These are phyloP conservation scores for Coemansia sp. DNA, from an alignment of 192 early-diverging fungal genomes.

Conservation along the genomic window DNA sequence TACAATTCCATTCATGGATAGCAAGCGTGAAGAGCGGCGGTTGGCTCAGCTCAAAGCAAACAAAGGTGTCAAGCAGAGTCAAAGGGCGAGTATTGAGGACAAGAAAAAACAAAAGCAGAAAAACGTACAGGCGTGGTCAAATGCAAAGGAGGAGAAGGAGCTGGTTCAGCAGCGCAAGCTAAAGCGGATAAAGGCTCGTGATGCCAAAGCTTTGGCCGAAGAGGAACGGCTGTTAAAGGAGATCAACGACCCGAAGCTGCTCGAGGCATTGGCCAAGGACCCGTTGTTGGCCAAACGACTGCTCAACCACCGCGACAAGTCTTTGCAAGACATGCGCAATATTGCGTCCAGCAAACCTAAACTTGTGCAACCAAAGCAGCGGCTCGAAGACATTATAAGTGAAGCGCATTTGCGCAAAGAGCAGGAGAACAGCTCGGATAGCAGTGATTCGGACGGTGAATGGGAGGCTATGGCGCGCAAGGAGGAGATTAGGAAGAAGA, in stretches of 20 bases:
- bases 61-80: slow-evolving; percentile 11
- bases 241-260: slow-evolving; percentile 42
- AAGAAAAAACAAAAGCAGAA: slow-evolving; percentile 26
- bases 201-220: slow-evolving; percentile 17
- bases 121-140: slow-evolving; percentile 36
- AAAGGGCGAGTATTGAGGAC: neutral
- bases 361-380: slow-evolving; percentile 12
- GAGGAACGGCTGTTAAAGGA: slow-evolving; percentile 28
- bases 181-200: slow-evolving; percentile 29
- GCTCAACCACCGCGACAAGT: slow-evolving; percentile 50
- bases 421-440: slow-evolving; percentile 6
- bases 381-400: slow-evolving; percentile 30
- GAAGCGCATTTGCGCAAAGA: slow-evolving; percentile 23
- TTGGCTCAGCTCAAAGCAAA: slow-evolving; percentile 44
- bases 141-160: slow-evolving; percentile 34
- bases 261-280: slow-evolving; percentile 39
- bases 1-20: slow-evolving; percentile 44
- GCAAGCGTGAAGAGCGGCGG: slow-evolving; percentile 54
- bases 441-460: slow-evolving; percentile 31
- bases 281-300: slow-evolving; percentile 53
- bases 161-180: slow-evolving; percentile 45
- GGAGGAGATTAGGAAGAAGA: slow-evolving; percentile 24
- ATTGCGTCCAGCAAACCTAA: slow-evolving; percentile 21
- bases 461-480: slow-evolving; percentile 50
- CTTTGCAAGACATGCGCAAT: slow-evolving; percentile 20